A percentile compares a stretch with the other conserved stretches of the same genome.
phyloP scores from a whole-genome alignment of 169 alveolate genomes.

The Condylostoma magnum region DNA sequence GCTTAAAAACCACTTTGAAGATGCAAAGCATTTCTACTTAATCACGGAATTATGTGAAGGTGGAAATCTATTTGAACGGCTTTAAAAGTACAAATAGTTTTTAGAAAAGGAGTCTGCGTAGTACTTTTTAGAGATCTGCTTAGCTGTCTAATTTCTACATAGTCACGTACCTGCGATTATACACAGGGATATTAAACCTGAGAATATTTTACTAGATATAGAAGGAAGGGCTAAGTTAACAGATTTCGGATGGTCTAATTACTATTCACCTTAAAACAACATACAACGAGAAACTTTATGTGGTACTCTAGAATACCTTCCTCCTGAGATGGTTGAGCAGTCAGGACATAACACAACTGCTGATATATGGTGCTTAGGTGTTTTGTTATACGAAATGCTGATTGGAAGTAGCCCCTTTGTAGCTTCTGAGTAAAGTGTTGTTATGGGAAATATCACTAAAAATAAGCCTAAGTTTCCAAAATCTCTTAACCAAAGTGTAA shows the following conservation, averaged over 20 bases:
- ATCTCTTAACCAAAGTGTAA: slow-evolving; percentile 64
- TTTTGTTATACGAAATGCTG: slow-evolving; percentile 47
- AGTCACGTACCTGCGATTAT: slow-evolving; percentile 82
- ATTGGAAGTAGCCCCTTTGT: slow-evolving; percentile 20
- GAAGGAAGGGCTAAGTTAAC: slow-evolving; percentile 73
- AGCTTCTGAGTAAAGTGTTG: neutral
- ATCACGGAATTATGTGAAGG: slow-evolving; percentile 81
- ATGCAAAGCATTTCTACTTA: slow-evolving; percentile 77
- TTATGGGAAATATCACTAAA: neutral
- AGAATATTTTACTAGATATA: slow-evolving; percentile 76
- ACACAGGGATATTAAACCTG: slow-evolving; percentile 89
- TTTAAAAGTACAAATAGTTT: slow-evolving; percentile 66
- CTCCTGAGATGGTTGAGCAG: slow-evolving; percentile 64
- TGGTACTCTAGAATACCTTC: slow-evolving; percentile 66
- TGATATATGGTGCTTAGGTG: slow-evolving; percentile 58
- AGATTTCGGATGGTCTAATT: slow-evolving; percentile 90
- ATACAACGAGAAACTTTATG: slow-evolving; percentile 45
- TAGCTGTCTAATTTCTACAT: slow-evolving; percentile 85
- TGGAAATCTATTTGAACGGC: slow-evolving; percentile 77
- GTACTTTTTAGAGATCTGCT: slow-evolving; percentile 75
- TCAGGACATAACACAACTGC: slow-evolving; percentile 48
- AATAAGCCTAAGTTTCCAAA: slow-evolving; percentile 61
- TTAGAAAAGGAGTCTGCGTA: slow-evolving; percentile 76
- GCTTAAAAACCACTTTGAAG: slow-evolving; percentile 86
- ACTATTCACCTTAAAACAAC: slow-evolving; percentile 39